Evolutionary conservation across 805 yeast genomes (phyloP).

Genomic region (Cyberlindnera japonica): DNA sequence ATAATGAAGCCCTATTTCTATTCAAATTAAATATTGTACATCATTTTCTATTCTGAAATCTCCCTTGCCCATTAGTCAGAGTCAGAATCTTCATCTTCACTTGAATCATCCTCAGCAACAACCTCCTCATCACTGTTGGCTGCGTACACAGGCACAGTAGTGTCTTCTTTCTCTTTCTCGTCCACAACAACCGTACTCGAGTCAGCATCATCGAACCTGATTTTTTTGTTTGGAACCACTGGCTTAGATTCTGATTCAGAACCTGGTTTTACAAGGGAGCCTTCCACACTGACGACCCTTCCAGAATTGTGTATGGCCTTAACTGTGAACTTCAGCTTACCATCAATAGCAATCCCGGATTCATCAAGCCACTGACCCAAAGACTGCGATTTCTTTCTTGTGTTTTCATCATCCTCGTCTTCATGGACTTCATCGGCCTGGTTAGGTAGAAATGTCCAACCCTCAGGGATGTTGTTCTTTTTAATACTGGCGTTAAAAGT

Average conservation of each 20-base stretch:
- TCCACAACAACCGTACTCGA: constrained; percentile 26
- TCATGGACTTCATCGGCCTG: constrained; percentile 56
- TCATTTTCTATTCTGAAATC: neutral
- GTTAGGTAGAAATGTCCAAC: constrained; percentile 81
- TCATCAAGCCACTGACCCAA: constrained; percentile 89
- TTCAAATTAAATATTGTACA: neutral
- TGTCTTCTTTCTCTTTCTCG: constrained; percentile 12
- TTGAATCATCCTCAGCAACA: constrained; percentile 27
- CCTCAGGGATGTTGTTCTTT: constrained; percentile 76
- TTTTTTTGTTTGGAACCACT: constrained; percentile 44
- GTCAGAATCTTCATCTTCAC: constrained; percentile 27
- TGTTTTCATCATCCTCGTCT: constrained; percentile 23
- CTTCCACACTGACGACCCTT: constrained; percentile 80
- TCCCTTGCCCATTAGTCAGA: constrained; percentile 15
- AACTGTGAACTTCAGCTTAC: constrained; percentile 73
- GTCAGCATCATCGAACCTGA: constrained; percentile 46
- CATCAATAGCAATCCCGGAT: constrained; percentile 70
- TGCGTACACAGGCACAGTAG: constrained; percentile 19
- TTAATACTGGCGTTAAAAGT: constrained; percentile 93
- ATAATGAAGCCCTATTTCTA: neutral
- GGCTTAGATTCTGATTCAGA: constrained; percentile 53
- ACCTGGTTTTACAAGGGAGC: constrained; percentile 52
- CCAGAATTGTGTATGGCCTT: constrained; percentile 73
- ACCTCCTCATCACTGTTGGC: constrained; percentile 23
- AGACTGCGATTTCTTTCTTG: constrained; percentile 18